Percentiles rank a stretch among this genome's conserved stretches.
phyloP scores from a whole-genome alignment of 2,329 filamentous ascomycete species.

The Trichoderma sp. region DNA sequence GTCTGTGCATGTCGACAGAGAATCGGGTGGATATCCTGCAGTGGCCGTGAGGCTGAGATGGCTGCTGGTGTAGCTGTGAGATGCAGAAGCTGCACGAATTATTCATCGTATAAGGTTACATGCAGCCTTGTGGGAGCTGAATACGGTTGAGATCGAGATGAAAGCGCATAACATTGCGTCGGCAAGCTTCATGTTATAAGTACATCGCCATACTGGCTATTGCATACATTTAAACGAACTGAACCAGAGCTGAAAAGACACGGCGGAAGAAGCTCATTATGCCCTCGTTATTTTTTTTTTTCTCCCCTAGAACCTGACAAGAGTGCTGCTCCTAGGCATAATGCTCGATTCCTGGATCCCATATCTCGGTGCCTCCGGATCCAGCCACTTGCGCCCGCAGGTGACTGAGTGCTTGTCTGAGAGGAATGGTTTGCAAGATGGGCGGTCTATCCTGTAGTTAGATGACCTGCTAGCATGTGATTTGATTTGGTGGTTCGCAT shows the following conservation, averaged over 20 bases:
- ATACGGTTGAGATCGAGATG: too few species aligned
- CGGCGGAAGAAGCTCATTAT: too few species aligned
- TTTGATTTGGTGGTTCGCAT: conserved; percentile 15
- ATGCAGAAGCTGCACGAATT: not conserved
- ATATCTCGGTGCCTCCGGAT: not conserved
- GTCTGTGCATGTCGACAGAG: not conserved
- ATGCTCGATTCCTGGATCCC: conserved; percentile 11
- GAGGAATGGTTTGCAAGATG: too few species aligned
- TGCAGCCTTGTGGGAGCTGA: too few species aligned
- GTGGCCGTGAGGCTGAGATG: not conserved
- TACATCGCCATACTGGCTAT: not conserved
- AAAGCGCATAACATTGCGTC: too few species aligned
- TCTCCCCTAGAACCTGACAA: conserved; percentile 8
- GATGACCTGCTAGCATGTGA: conserved; percentile 15
- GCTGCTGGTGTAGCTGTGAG: not conserved
- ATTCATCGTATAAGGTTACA: too few species aligned
- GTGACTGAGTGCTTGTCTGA: conserved; percentile 1
- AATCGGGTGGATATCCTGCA: not conserved
- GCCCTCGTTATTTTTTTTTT: not conserved
- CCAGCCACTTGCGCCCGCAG: conserved; percentile 2
- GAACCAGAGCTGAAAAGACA: not conserved
- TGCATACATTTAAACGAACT: not conserved
- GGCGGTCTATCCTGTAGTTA: not conserved
- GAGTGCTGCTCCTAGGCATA: not conserved
- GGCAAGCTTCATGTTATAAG: not conserved